Percentiles rank a stretch among this genome's conserved stretches.
These are phyloP conservation scores for Puccinia horiana DNA, from an alignment of 1,284 basidiomycete genomes.

Conservation along the genomic window DNA sequence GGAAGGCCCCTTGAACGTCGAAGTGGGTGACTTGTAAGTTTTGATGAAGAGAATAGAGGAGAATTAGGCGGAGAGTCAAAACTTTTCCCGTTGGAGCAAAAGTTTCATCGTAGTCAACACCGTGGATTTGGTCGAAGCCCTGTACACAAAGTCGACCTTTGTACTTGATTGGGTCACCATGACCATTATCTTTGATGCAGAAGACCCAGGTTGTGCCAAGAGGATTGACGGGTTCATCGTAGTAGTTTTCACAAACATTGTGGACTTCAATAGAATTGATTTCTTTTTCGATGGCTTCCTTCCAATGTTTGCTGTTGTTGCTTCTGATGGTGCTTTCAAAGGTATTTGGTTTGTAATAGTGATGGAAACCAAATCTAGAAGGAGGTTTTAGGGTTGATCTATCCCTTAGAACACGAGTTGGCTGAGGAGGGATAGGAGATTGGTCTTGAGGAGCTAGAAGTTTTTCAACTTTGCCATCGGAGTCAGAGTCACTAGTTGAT, in stretches of 20 bases:
- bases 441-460: not conserved
- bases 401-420: not conserved
- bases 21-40: not conserved
- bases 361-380: not conserved
- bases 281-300: not conserved
- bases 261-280: not conserved
- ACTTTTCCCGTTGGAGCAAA: conserved; percentile 6
- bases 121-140: conserved; percentile 7
- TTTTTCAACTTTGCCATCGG: not conserved
- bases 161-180: conserved; percentile 1
- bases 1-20: conserved; percentile 3
- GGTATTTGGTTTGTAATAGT: conserved; percentile 12
- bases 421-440: not conserved
- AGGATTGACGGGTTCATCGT: not conserved
- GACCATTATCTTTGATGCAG: not conserved
- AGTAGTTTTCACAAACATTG: not conserved
- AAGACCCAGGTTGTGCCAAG: conserved; percentile 13
- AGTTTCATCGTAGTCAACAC: not conserved
- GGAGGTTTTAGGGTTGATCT: not conserved
- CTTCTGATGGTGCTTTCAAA: not conserved
- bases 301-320: not conserved
- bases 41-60: not conserved
- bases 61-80: not conserved
- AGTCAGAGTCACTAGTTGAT: not conserved
- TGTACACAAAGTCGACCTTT: conserved; percentile 3